Percentiles rank a stretch among this genome's conserved stretches.
phyloP scores from a whole-genome alignment of 2,329 filamentous ascomycete species.

The Cladosporium cucumerinum region DNA sequence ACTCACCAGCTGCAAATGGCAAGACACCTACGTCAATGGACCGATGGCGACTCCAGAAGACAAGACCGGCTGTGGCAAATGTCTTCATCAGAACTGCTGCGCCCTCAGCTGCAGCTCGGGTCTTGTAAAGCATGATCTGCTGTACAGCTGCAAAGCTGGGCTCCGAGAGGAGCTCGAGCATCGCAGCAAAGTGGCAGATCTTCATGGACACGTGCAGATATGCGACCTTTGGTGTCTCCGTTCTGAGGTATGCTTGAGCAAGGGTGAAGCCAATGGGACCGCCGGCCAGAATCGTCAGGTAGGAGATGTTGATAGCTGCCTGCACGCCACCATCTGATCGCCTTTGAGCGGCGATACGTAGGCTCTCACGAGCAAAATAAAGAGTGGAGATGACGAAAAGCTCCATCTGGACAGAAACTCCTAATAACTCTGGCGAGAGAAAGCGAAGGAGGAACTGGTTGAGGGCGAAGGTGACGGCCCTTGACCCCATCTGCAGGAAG shows the following conservation, averaged over 20 bases:
- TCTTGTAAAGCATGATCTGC: constrained; percentile 72
- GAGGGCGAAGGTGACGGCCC: constrained; percentile 81
- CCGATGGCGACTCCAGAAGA: constrained; percentile 58
- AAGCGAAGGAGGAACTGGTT: constrained; percentile 90
- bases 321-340: constrained; percentile 56
- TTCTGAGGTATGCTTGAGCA: constrained; percentile 64
- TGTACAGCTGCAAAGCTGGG: constrained; percentile 88
- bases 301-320: constrained; percentile 82
- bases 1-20: constrained; percentile 84
- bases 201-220: constrained; percentile 59
- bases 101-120: constrained; percentile 80
- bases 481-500: constrained; percentile 80
- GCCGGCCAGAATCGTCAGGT: constrained; percentile 64
- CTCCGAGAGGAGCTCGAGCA: constrained; percentile 78
- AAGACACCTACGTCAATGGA: constrained; percentile 66
- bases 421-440: constrained; percentile 78
- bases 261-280: constrained; percentile 59
- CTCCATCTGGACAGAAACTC: constrained; percentile 84
- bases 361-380: constrained; percentile 87
- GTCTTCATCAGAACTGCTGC: constrained; percentile 75
- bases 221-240: constrained; percentile 53
- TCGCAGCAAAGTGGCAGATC: constrained; percentile 55
- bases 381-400: constrained; percentile 90
- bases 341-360: constrained; percentile 87
- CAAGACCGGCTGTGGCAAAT: constrained; percentile 66